Conservation (phyloP, 2,329 filamentous ascomycete genomes). For the Aspergillus sp. region DNA sequence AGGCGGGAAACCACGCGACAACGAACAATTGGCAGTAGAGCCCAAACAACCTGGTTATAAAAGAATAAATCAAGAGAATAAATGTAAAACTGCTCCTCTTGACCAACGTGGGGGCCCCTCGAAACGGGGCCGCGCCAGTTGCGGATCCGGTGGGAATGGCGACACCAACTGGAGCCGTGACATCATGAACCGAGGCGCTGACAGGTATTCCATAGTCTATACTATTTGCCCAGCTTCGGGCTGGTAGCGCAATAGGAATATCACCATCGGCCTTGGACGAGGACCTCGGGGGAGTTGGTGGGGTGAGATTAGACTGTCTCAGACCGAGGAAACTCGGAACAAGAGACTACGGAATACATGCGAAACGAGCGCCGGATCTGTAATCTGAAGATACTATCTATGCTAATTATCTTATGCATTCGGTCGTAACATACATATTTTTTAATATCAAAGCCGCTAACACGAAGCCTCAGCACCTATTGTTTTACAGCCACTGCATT, state of each 20-base stretch:
- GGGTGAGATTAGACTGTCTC: neutral
- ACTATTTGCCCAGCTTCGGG: no score
- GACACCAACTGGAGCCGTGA: slow-evolving; percentile 13
- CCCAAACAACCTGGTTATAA: neutral
- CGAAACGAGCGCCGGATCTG: neutral
- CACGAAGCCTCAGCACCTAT: neutral
- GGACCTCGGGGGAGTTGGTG: neutral
- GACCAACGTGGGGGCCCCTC: neutral
- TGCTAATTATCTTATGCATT: neutral
- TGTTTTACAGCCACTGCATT: slow-evolving; percentile 17
- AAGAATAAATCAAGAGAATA: neutral
- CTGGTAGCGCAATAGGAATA: no score
- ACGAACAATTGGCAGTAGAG: neutral
- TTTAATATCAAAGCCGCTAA: neutral
- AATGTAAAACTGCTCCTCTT: neutral
- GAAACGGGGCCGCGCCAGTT: neutral
- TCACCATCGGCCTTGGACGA: neutral
- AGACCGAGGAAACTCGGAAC: neutral
- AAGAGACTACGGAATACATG: neutral
- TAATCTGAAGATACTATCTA: neutral
- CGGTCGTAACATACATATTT: neutral
- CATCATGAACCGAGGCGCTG: slow-evolving; percentile 10
- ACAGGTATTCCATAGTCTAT: no score
- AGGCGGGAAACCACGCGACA: neutral
- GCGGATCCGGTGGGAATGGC: slow-evolving; percentile 15